A percentile compares a stretch with the other conserved stretches of the same genome.
Conservation (phyloP, 176 grass and related monocot species). For the Avena eriantha region DNA sequence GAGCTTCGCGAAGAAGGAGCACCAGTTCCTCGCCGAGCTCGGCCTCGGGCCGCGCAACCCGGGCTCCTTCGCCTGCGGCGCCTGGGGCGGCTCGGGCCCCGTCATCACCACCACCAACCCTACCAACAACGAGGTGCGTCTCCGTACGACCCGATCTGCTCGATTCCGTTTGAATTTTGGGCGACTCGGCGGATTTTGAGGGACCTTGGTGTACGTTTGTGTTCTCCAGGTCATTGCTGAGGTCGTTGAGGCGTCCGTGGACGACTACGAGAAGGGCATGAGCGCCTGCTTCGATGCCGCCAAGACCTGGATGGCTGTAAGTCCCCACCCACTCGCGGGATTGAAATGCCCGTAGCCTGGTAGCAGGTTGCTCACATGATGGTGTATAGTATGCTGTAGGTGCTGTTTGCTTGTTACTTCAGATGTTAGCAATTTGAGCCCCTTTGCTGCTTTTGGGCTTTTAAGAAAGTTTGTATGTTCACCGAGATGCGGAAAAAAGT, state of each 20-base stretch:
- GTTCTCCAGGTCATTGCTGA: conserved; percentile 79
- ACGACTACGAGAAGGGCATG: conserved; percentile 89
- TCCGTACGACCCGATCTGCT: conserved; percentile 14
- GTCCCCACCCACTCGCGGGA: neutral
- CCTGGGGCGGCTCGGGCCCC: conserved; percentile 74
- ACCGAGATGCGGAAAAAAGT: neutral
- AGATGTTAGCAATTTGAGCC: neutral
- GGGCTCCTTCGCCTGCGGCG: conserved; percentile 70
- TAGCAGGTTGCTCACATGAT: neutral
- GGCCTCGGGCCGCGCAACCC: conserved; percentile 78
- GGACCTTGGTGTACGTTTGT: neutral
- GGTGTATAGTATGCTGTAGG: neutral
- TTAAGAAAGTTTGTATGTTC: neutral
- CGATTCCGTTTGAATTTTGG: neutral
- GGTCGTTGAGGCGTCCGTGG: conserved; percentile 79
- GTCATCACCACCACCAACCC: conserved; percentile 61
- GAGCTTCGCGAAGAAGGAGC: conserved; percentile 67
- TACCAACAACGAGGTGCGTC: conserved; percentile 75
- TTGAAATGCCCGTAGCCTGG: conserved; percentile 14
- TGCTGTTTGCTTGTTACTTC: neutral
- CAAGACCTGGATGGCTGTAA: conserved; percentile 84
- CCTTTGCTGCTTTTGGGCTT: neutral
- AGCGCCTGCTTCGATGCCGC: conserved; percentile 76
- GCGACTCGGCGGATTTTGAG: conserved; percentile 38
- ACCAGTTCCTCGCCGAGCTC: conserved; percentile 97